These are phyloP conservation scores for Raddia guianensis DNA, from an alignment of 176 grass and related monocot genomes.

Conservation along the genomic window DNA sequence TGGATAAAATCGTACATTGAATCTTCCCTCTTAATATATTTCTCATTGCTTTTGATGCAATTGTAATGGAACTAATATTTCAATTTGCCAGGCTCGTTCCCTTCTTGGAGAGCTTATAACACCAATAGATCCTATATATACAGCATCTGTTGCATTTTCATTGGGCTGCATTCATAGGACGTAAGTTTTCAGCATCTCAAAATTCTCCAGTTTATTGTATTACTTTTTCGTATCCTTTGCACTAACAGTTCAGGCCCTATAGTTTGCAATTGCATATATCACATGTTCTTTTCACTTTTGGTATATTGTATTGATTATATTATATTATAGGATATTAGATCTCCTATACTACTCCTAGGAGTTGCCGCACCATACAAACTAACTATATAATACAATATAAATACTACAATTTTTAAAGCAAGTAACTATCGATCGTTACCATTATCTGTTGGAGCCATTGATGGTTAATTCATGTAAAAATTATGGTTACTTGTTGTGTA, in stretches of 20 bases:
- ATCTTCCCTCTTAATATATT: not conserved
- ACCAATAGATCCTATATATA: constrained; percentile 72
- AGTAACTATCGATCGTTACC: no score
- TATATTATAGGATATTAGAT: not conserved
- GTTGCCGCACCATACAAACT: no score
- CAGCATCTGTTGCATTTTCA: constrained; percentile 77
- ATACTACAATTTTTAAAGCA: no score
- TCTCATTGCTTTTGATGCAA: constrained; percentile 19
- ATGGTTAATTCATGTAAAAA: no score
- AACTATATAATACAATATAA: no score
- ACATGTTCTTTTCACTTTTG: not conserved
- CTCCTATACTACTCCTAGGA: no score
- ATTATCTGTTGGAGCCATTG: no score
- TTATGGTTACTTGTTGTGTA: no score
- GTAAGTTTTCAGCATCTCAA: constrained; percentile 35
- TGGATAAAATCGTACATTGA: constrained; percentile 19
- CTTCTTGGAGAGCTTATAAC: constrained; percentile 85
- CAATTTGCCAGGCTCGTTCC: constrained; percentile 70
- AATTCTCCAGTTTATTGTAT: constrained; percentile 18
- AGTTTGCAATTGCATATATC: not conserved
- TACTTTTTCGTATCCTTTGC: constrained; percentile 13
- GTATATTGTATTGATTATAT: not conserved
- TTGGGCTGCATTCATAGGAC: constrained; percentile 91
- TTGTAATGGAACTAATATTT: constrained; percentile 35
- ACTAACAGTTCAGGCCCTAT: constrained; percentile 18